Conservation (phyloP, 768 basidiomycete genomes). For the Lactarius sp. region DNA sequence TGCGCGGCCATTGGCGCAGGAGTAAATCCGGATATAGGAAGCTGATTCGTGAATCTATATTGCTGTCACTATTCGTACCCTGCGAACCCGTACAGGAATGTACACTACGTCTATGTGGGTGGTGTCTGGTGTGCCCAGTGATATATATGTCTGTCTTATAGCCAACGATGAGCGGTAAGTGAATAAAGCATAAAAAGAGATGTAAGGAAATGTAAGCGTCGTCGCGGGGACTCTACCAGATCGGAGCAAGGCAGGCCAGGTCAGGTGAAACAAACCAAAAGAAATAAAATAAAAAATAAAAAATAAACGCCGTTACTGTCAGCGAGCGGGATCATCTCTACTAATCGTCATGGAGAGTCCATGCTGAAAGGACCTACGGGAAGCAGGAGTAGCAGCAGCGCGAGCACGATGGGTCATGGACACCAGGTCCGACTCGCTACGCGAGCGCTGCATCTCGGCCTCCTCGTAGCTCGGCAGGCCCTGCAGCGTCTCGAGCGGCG, state of each 20-base stretch:
- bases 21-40: not conserved
- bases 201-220: too few relatives aligned
- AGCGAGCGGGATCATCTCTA: too few relatives aligned
- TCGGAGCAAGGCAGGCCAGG: too few relatives aligned
- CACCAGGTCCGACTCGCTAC: conserved; percentile 26
- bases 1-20: not conserved
- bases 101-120: not conserved
- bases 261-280: too few relatives aligned
- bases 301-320: not conserved
- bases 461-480: conserved; percentile 90
- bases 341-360: not conserved
- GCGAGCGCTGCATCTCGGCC: conserved; percentile 32
- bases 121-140: not conserved
- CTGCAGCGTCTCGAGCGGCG: conserved; percentile 67
- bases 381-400: not conserved
- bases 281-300: not conserved
- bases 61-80: not conserved
- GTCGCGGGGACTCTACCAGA: too few relatives aligned
- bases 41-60: not conserved
- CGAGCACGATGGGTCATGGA: conserved; percentile 6
- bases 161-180: not conserved
- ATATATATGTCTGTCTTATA: not conserved
- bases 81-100: not conserved
- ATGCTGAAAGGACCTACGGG: not conserved
- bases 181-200: not conserved